Conservation (phyloP, 2,329 filamentous ascomycete species). For the Epicoccum nigrum region DNA sequence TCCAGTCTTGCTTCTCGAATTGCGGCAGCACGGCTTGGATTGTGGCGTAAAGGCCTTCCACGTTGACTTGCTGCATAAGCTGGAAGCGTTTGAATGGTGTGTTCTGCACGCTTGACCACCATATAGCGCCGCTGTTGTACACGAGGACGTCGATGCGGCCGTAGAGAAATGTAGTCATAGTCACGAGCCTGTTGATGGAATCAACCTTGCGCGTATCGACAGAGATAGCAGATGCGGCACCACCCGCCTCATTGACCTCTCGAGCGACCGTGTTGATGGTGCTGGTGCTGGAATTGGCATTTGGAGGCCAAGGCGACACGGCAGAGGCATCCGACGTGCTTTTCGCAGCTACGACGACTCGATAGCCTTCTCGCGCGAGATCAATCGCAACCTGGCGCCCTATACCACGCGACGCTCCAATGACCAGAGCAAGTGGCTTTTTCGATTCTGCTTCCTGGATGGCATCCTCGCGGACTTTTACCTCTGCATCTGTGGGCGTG, state of each 20-base stretch:
- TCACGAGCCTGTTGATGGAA: conserved; percentile 1
- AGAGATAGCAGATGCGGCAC: conserved; percentile 67
- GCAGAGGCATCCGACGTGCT: conserved; percentile 68
- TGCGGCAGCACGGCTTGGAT: conserved; percentile 73
- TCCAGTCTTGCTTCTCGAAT: conserved; percentile 58
- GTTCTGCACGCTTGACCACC: conserved; percentile 76
- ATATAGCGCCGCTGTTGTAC: conserved; percentile 86
- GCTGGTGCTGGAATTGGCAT: conserved; percentile 77
- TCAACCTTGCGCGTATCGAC: conserved; percentile 73
- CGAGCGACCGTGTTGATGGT: conserved; percentile 81
- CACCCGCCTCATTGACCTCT: conserved; percentile 71
- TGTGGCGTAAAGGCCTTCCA: conserved; percentile 74
- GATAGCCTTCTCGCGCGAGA: conserved; percentile 71
- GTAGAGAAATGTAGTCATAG: conserved; percentile 62
- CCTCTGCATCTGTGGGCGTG: neutral
- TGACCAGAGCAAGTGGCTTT: conserved; percentile 69
- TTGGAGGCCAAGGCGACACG: conserved; percentile 68
- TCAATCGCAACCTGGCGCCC: conserved; percentile 81
- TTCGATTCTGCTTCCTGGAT: neutral
- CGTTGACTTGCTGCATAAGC: conserved; percentile 57
- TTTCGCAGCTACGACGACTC: conserved; percentile 78
- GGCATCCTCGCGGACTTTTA: conserved; percentile 8
- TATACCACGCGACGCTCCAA: conserved; percentile 80
- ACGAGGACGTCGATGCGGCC: conserved; percentile 73
- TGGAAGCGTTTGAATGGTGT: conserved; percentile 79